Evolutionary conservation across 768 basidiomycete species (phyloP).

Genomic region (Cystofilobasidium macerans): DNA sequence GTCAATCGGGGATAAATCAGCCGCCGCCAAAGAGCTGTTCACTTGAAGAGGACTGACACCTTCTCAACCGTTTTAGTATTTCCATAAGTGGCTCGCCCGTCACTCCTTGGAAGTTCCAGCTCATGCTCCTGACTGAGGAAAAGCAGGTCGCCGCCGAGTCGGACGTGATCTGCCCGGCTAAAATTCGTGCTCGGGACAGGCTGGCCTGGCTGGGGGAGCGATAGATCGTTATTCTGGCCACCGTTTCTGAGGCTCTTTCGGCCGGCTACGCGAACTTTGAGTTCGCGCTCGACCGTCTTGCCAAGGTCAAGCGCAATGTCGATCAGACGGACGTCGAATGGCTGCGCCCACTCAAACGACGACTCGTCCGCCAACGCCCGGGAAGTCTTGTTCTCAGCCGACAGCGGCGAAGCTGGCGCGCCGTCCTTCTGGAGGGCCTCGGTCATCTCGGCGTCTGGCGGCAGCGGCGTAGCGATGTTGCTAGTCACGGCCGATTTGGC

Average conservation of each 20-base stretch:
- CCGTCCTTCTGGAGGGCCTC: too few species aligned
- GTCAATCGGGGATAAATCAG: too few species aligned
- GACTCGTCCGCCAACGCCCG: too few species aligned
- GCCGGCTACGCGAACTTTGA: background rate
- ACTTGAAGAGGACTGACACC: background rate
- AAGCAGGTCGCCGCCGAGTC: background rate
- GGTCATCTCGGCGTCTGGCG: too few species aligned
- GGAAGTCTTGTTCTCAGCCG: too few species aligned
- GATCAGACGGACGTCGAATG: background rate
- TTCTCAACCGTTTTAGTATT: too few species aligned
- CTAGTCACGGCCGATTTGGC: too few species aligned
- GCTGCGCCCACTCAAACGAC: background rate
- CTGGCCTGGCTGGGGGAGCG: background rate
- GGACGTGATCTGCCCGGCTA: background rate
- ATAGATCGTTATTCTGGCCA: too few species aligned
- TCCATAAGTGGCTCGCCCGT: background rate
- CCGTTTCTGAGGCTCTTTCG: background rate
- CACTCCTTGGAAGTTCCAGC: background rate
- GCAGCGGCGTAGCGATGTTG: too few species aligned
- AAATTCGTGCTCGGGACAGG: background rate
- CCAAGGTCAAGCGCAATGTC: background rate
- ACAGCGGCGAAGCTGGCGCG: too few species aligned
- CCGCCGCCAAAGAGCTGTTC: too few species aligned
- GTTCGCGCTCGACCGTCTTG: background rate
- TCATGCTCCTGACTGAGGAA: background rate